Conservation (phyloP, 306 rosid species). For the Biancaea sappan region DNA sequence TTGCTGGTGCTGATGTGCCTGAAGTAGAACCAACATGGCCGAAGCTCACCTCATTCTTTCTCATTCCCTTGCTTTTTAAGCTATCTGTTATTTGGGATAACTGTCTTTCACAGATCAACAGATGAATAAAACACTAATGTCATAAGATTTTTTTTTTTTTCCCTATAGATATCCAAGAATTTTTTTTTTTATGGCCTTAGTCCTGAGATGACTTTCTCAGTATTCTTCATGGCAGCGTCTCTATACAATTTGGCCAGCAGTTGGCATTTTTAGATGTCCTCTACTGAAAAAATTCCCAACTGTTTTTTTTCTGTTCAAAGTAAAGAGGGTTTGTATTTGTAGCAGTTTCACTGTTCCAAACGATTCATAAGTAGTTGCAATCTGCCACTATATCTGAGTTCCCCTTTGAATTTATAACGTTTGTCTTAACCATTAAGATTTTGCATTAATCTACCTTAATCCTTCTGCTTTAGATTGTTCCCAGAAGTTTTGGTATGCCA, state of each 20-base stretch:
- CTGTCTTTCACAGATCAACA: not conserved
- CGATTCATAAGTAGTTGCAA: not conserved
- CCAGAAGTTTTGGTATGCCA: not conserved
- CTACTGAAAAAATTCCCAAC: not conserved
- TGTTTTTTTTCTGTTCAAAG: not conserved
- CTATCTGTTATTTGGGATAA: no score
- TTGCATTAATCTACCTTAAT: not conserved
- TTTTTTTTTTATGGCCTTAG: not conserved
- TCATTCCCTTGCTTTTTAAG: not conserved
- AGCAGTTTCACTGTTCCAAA: not conserved
- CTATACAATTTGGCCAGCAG: not conserved
- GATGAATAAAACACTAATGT: not conserved
- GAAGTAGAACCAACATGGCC: not conserved
- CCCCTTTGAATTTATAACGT: not conserved
- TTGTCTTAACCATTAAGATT: not conserved
- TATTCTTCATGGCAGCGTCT: not conserved
- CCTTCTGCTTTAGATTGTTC: not conserved
- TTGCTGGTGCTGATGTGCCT: not conserved
- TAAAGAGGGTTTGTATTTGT: not conserved
- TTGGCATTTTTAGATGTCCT: not conserved
- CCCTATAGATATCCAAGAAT: not conserved
- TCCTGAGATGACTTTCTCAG: not conserved
- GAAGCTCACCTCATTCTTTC: not conserved
- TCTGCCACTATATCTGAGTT: not conserved
- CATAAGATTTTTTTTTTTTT: not conserved